A percentile compares a stretch with the other conserved stretches of the same genome.
Evolutionary conservation across 2,329 filamentous ascomycete genomes (phyloP).

Genomic region (Claviceps sp.): DNA sequence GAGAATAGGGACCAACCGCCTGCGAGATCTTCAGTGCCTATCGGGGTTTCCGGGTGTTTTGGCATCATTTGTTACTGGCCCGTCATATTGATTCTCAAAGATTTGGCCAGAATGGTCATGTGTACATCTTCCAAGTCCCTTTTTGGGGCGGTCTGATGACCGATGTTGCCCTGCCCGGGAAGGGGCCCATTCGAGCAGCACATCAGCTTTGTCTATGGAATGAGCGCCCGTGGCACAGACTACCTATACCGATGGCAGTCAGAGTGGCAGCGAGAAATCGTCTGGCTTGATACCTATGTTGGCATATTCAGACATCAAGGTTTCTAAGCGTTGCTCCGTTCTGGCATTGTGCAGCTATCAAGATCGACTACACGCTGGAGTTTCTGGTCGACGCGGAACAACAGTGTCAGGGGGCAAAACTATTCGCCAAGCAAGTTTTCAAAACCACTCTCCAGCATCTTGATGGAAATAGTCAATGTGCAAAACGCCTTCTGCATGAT

Average conservation of each 20-base stretch:
- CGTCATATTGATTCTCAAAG: neutral
- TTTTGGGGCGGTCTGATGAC: conserved; percentile 1
- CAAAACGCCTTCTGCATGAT: too few species aligned
- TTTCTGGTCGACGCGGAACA: conserved; percentile 2
- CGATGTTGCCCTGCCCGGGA: neutral
- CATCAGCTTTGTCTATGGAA: conserved; percentile 4
- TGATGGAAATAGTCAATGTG: too few species aligned
- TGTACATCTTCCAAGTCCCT: neutral
- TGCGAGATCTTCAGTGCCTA: conserved; percentile 1
- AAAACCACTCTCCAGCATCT: too few species aligned
- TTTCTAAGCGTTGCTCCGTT: neutral
- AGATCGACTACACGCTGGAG: neutral
- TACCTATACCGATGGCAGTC: conserved; percentile 2
- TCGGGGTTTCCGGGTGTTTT: neutral
- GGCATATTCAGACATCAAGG: conserved; percentile 5
- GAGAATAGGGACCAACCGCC: neutral
- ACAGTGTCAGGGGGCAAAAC: too few species aligned
- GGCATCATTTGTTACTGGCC: neutral
- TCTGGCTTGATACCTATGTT: conserved; percentile 10
- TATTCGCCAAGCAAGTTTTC: too few species aligned
- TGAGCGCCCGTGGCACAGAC: neutral
- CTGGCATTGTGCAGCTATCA: neutral
- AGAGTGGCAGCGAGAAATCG: conserved; percentile 6
- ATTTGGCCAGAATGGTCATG: neutral
- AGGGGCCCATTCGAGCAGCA: neutral